Evolutionary conservation across 345 rosid genomes (phyloP), one percentile per base, ranked within the genome.

Genomic region (Salix dunnii): DNA sequence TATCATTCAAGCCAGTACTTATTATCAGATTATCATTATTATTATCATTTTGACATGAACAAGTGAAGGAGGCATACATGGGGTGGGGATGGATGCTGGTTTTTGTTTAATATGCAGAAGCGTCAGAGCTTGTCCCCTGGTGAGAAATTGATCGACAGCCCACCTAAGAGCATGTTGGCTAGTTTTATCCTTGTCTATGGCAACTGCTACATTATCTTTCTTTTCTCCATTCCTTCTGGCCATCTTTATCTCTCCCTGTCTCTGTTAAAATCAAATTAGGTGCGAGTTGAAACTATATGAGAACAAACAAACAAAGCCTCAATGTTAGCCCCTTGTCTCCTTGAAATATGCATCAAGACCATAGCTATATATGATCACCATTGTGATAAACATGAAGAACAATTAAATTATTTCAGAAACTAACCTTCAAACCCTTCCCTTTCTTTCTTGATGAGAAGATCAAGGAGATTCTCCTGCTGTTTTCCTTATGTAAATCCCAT

Each of bases 131-230:
- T 94, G 97, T 72, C 92, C 94, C 68, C 71, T 74, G 67, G 76
- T 70, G 51, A 94, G 85, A 74, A 89, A 85, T 80, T 89, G 86
- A 67, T 88, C 94, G 9, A 89, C 82, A 0, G 90, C 76, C 98
- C 98, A 94, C 84, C 82, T 92, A 68, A 94, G 79, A 9, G 97
- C 97, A 49, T 86, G 79, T 28, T 91, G 95, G 85, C 98, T 90
- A 18, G 86, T 89, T 78, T 89, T 94, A 78, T 94, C 97, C 77
- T 75, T 90, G 80, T 92, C 94, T 3, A 92, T 79, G 18, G 97
- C 98, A 70, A 92, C 91, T 0, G 87, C 90, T 21, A 90, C 73
- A 25, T 2, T 76, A 16, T 65, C 85, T 51, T 36, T 78, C 42
- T 61, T 74, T 66, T 42, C 69, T 65, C 68, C 63, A 66, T 35